phyloP scores from a whole-genome alignment of 352 stramenopile species.

The Globisporangium sylvaticum region DNA sequence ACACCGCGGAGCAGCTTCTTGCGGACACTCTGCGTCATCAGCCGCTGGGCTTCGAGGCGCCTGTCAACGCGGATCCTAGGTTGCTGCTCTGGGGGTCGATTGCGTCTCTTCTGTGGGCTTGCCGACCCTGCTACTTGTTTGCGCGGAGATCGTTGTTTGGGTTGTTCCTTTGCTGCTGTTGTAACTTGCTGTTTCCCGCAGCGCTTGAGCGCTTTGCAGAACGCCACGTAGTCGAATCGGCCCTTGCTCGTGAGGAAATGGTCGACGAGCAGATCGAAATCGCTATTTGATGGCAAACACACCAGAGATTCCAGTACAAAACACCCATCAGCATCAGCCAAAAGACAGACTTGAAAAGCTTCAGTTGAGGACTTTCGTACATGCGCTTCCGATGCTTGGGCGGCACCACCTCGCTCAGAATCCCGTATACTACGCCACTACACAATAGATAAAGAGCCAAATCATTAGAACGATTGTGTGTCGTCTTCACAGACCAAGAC shows the following conservation, averaged over 20 bases:
- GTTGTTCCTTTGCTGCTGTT: background rate
- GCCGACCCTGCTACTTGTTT: background rate
- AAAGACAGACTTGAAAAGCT: background rate
- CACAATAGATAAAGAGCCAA: background rate
- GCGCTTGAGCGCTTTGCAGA: constrained; percentile 23
- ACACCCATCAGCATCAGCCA: background rate
- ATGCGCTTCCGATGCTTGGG: background rate
- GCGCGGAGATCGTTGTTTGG: constrained; percentile 2
- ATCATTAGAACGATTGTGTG: too few species aligned
- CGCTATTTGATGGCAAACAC: background rate
- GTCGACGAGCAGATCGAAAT: constrained; percentile 8
- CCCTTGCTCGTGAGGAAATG: constrained; percentile 1
- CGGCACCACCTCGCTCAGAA: constrained; percentile 6
- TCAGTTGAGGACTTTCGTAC: background rate
- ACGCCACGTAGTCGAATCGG: constrained; percentile 27
- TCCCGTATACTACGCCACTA: background rate
- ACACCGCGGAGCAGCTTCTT: constrained; percentile 50
- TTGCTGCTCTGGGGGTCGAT: background rate
- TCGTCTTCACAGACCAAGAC: too few species aligned
- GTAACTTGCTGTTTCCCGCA: too few species aligned
- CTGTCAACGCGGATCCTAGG: constrained; percentile 39
- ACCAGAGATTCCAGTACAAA: background rate
- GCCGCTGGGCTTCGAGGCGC: constrained; percentile 42
- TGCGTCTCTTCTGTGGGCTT: constrained; percentile 3
- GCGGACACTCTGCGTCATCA: constrained; percentile 44